These are phyloP conservation scores for Phalaenopsis hybrid DNA, from an alignment of 116 monocot species.

Conservation along the genomic window DNA sequence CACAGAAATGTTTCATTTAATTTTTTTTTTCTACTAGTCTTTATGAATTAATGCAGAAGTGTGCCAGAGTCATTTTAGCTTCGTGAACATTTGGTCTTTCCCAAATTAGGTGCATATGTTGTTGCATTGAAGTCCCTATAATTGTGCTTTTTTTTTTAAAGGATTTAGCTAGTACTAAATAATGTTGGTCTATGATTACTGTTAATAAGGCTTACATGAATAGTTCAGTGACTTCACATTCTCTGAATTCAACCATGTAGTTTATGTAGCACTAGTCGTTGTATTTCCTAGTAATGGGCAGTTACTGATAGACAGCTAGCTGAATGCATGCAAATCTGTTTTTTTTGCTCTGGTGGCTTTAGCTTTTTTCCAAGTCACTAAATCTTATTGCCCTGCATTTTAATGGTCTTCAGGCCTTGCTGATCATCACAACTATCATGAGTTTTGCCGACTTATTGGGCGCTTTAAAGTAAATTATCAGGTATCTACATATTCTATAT, in stretches of 20 bases:
- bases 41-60: background rate
- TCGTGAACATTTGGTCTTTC: background rate
- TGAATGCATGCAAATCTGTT: background rate
- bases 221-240: background rate
- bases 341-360: background rate
- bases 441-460: conserved; percentile 84
- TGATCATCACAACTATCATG: conserved; percentile 99
- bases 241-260: background rate
- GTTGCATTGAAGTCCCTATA: background rate
- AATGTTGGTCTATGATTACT: background rate
- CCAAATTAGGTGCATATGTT: background rate
- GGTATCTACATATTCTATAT: conserved; percentile 23
- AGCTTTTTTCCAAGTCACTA: background rate
- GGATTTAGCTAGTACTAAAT: background rate
- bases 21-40: background rate
- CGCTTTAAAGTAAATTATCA: conserved; percentile 96
- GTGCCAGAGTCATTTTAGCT: background rate
- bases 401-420: conserved; percentile 52
- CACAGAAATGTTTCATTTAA: background rate
- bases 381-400: conserved; percentile 1
- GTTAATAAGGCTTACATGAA: background rate
- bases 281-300: background rate
- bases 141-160: background rate
- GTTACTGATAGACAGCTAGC: background rate
- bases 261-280: background rate